Evolutionary conservation across 306 rosid species (phyloP).

Genomic region (Morella rubra): DNA sequence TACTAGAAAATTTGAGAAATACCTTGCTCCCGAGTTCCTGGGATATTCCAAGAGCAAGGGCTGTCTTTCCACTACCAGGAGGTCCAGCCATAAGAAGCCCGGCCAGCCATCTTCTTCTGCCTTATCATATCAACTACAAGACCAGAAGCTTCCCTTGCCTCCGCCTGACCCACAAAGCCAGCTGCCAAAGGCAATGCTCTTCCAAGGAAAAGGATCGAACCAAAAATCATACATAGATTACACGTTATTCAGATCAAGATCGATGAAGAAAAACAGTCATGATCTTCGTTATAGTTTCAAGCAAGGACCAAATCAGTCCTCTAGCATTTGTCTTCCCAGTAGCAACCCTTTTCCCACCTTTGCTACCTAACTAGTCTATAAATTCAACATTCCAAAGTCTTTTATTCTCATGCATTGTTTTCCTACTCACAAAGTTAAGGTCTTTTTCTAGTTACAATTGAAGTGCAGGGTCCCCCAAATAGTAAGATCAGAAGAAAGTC

Average conservation of each 20-base stretch:
- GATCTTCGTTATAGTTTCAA: background rate
- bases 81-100: conserved; percentile 95
- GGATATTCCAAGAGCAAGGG: conserved; percentile 86
- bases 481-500: too few relatives aligned
- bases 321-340: background rate
- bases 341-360: background rate
- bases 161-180: conserved; percentile 94
- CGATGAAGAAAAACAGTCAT: background rate
- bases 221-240: background rate
- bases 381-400: background rate
- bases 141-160: conserved; percentile 93
- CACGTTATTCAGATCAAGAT: conserved; percentile 10
- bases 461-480: too few relatives aligned
- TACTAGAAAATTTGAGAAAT: conserved; percentile 12
- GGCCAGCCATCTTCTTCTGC: conserved; percentile 97
- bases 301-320: background rate
- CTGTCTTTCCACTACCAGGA: conserved; percentile 97
- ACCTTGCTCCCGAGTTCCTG: conserved; percentile 99
- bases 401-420: background rate
- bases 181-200: conserved; percentile 75
- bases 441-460: background rate
- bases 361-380: background rate
- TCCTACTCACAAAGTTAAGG: background rate
- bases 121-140: conserved; percentile 93
- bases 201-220: conserved; percentile 43